These are phyloP conservation scores for Phytophthora chlamydospora DNA, from an alignment of 352 stramenopile species.

Conservation along the genomic window DNA sequence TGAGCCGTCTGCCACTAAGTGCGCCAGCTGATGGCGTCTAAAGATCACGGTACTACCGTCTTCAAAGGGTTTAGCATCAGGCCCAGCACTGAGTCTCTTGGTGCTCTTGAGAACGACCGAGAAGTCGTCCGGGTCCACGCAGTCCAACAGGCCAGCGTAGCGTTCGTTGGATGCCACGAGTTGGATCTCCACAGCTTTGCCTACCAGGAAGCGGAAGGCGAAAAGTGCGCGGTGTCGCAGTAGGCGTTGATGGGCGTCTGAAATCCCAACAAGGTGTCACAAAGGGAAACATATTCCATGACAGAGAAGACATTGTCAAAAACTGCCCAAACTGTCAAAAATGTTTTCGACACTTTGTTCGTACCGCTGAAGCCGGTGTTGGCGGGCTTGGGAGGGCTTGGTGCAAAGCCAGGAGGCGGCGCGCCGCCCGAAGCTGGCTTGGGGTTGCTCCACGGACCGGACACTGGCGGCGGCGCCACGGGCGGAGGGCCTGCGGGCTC, in stretches of 20 bases:
- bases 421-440: constrained; percentile 20
- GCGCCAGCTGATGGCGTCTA: constrained; percentile 64
- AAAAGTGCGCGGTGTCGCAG: constrained; percentile 82
- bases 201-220: constrained; percentile 83
- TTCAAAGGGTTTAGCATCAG: constrained; percentile 56
- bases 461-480: constrained; percentile 45
- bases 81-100: constrained; percentile 39
- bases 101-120: constrained; percentile 84
- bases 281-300: not conserved
- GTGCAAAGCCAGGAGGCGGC: constrained; percentile 37
- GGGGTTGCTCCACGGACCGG: constrained; percentile 40
- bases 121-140: constrained; percentile 85
- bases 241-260: constrained; percentile 68
- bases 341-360: constrained; percentile 2
- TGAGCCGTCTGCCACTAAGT: constrained; percentile 62
- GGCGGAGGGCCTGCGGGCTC: constrained; percentile 21
- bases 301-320: constrained; percentile 5
- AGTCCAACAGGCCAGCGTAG: constrained; percentile 81
- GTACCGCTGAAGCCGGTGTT: constrained; percentile 54
- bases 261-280: not conserved
- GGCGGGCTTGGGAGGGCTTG: constrained; percentile 11
- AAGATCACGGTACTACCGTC: constrained; percentile 83
- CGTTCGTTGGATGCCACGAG: constrained; percentile 56
- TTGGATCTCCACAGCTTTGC: constrained; percentile 75
- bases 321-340: not conserved